A percentile compares a stretch with the other conserved stretches of the same genome.
Evolutionary conservation across 2,329 filamentous ascomycete genomes (phyloP).

Genomic region (Tolypocladium capitatum): DNA sequence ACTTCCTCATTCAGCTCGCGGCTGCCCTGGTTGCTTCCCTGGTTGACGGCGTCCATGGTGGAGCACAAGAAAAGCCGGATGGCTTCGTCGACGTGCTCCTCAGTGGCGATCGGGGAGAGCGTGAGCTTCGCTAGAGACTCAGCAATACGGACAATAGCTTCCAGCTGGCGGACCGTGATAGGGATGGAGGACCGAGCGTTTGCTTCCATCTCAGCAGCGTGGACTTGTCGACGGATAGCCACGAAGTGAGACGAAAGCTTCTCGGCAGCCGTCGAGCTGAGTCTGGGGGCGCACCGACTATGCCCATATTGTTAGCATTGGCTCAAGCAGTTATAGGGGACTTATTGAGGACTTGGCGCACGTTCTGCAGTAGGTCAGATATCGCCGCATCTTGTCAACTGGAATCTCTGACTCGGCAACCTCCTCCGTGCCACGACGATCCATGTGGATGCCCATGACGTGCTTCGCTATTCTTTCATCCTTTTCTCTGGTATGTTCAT

Average conservation of each 20-base stretch:
- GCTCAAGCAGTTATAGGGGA: not conserved
- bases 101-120: conserved; percentile 73
- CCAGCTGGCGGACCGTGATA: conserved; percentile 92
- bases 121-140: conserved; percentile 89
- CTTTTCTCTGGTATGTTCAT: conserved; percentile 79
- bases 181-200: conserved; percentile 88
- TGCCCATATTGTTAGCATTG: conserved; percentile 13
- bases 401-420: conserved; percentile 76
- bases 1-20: conserved; percentile 88
- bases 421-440: conserved; percentile 69
- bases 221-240: conserved; percentile 86
- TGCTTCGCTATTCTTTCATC: conserved; percentile 92
- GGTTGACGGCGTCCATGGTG: conserved; percentile 95
- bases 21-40: conserved; percentile 70
- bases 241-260: conserved; percentile 97
- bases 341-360: conserved; percentile 30
- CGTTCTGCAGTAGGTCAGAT: conserved; percentile 94
- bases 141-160: conserved; percentile 93
- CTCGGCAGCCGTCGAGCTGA: conserved; percentile 82
- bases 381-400: conserved; percentile 93
- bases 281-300: conserved; percentile 80
- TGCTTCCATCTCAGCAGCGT: conserved; percentile 77
- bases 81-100: conserved; percentile 89
- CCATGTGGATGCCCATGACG: conserved; percentile 97
- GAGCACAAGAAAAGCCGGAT: conserved; percentile 92